Evolutionary conservation across 768 basidiomycete genomes (phyloP).

Genomic region (Serendipita sp.): DNA sequence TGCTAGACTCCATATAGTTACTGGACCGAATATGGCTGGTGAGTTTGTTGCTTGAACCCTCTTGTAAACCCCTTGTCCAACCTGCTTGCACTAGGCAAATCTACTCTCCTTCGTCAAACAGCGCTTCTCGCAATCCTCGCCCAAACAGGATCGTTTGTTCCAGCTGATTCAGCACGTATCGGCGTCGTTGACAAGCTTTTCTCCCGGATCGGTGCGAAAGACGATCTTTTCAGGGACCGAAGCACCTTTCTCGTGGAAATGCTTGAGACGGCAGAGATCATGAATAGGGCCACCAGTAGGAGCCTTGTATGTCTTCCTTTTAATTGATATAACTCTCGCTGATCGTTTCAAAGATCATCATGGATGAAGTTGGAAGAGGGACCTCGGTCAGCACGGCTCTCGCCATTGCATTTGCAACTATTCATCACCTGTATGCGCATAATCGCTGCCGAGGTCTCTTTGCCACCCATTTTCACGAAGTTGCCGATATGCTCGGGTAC

Average conservation of each 20-base stretch:
- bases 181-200: constrained; percentile 87
- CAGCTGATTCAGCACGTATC: constrained; percentile 62
- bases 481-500: constrained; percentile 70
- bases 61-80: too few relatives aligned
- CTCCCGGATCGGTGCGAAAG: constrained; percentile 88
- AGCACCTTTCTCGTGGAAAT: constrained; percentile 99
- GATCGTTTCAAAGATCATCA: constrained; percentile 53
- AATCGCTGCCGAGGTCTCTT: constrained; percentile 78
- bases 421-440: constrained; percentile 60
- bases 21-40: constrained; percentile 92
- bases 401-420: constrained; percentile 82
- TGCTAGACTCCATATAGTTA: constrained; percentile 66
- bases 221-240: constrained; percentile 83
- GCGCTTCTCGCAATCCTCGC: constrained; percentile 83
- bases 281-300: constrained; percentile 61
- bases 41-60: too few relatives aligned
- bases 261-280: constrained; percentile 85
- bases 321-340: constrained; percentile 3
- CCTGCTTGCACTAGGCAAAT: constrained; percentile 62
- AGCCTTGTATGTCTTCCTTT: constrained; percentile 53
- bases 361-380: constrained; percentile 98
- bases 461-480: constrained; percentile 96
- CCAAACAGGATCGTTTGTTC: constrained; percentile 87
- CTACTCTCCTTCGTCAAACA: constrained; percentile 79
- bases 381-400: constrained; percentile 86